Conservation (phyloP, 768 basidiomycete species). For the Xerocomus potaroensis region DNA sequence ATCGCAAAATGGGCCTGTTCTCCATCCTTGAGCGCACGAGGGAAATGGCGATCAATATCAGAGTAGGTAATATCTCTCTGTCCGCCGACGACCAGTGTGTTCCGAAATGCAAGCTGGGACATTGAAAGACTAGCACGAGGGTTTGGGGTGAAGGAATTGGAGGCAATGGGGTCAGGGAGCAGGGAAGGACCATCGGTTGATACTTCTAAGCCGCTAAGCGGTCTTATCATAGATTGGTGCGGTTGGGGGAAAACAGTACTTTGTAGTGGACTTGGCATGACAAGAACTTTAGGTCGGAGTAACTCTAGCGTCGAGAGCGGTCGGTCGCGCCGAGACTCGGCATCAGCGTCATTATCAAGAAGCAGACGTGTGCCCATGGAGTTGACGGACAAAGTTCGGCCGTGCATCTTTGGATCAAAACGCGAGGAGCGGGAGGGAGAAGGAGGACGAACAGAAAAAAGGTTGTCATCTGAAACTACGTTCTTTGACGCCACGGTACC, state of each 20-base stretch:
- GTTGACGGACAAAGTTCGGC: slow-evolving; percentile 58
- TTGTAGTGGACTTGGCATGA: slow-evolving; percentile 91
- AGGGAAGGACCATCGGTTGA: slow-evolving; percentile 64
- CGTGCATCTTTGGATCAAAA: slow-evolving; percentile 78
- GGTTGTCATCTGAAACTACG: slow-evolving; percentile 47
- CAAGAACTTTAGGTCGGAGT: slow-evolving; percentile 84
- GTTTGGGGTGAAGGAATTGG: slow-evolving; percentile 75
- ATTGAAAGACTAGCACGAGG: slow-evolving; percentile 67
- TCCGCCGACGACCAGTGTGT: slow-evolving; percentile 68
- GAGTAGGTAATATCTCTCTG: slow-evolving; percentile 57
- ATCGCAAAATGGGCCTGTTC: slow-evolving; percentile 60
- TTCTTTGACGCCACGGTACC: slow-evolving; percentile 33
- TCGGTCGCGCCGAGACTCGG: slow-evolving; percentile 41
- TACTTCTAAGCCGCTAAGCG: slow-evolving; percentile 57
- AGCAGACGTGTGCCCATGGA: slow-evolving; percentile 64
- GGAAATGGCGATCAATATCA: slow-evolving; percentile 59
- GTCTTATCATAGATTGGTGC: slow-evolving; percentile 30
- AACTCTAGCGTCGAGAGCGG: slow-evolving; percentile 74
- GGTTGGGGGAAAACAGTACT: slow-evolving; percentile 33
- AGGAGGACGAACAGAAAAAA: slow-evolving; percentile 65
- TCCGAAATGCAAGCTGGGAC: slow-evolving; percentile 84
- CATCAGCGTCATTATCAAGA: slow-evolving; percentile 48
- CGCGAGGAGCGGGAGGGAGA: slow-evolving; percentile 58
- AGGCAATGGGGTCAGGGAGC: slow-evolving; percentile 53
- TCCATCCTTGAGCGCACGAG: slow-evolving; percentile 73